These are phyloP conservation scores for Colletotrichum sp. DNA, from an alignment of 2,329 filamentous ascomycete species.

Conservation along the genomic window DNA sequence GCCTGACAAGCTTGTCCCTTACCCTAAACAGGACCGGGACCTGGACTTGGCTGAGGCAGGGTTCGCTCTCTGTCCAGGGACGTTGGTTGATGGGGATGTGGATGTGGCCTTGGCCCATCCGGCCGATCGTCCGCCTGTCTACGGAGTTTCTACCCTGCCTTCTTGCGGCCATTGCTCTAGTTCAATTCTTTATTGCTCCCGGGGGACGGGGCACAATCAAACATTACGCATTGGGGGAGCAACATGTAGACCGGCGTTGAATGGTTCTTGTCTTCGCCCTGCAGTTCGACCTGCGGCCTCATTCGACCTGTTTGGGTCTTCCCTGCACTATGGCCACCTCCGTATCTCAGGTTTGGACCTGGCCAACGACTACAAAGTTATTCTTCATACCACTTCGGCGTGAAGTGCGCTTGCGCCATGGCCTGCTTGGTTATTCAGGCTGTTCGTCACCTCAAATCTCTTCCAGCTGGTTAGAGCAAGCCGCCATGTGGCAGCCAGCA, in stretches of 20 bases:
- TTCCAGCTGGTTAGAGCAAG: not conserved
- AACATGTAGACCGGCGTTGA: not conserved
- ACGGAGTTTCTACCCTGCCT: not conserved
- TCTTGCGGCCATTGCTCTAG: not conserved
- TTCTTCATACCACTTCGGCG: not conserved
- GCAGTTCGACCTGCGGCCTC: not conserved
- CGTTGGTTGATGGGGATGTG: constrained; percentile 4
- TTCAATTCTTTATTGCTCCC: not conserved
- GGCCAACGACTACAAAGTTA: not conserved
- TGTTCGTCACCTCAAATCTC: not conserved
- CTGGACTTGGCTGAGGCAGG: constrained; percentile 3
- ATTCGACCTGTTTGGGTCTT: not conserved
- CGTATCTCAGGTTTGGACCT: not conserved
- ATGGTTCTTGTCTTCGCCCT: not conserved
- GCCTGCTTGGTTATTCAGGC: not conserved
- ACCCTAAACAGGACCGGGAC: not conserved
- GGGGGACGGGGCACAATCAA: not conserved
- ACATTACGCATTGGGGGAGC: not conserved
- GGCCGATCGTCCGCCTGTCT: constrained; percentile 1
- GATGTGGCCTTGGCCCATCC: not conserved
- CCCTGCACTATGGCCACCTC: not conserved
- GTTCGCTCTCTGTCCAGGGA: constrained; percentile 3
- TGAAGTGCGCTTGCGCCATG: not conserved
- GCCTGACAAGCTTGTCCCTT: not conserved
- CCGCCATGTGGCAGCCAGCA: not conserved